phyloP scores from a whole-genome alignment of 352 stramenopile species.

The Pythium rhizo-oryzae region DNA sequence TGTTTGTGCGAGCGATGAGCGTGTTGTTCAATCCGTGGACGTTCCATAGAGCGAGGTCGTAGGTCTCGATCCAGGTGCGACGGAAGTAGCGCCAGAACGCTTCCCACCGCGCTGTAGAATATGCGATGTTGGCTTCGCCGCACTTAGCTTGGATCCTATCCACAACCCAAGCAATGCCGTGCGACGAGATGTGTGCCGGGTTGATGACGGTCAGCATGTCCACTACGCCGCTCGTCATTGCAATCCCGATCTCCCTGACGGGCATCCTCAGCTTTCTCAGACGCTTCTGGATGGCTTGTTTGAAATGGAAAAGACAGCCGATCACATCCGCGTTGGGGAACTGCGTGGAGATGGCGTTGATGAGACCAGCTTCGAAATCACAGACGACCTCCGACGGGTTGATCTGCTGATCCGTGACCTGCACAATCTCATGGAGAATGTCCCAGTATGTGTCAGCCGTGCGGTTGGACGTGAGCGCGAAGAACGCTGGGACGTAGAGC shows the following conservation, averaged over 20 bases:
- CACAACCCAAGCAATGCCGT: slow-evolving; percentile 7
- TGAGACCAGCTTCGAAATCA: slow-evolving; percentile 23
- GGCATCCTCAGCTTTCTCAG: slow-evolving; percentile 19
- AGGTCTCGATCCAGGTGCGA: slow-evolving; percentile 7
- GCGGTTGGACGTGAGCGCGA: slow-evolving; percentile 14
- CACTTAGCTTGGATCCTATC: neutral
- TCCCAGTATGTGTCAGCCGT: slow-evolving; percentile 29
- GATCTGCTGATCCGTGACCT: slow-evolving; percentile 12
- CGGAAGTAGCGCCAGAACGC: slow-evolving; percentile 18
- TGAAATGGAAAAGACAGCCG: slow-evolving; percentile 31
- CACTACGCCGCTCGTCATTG: slow-evolving; percentile 14
- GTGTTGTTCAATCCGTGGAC: slow-evolving; percentile 3
- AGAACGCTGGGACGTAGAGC: slow-evolving; percentile 26
- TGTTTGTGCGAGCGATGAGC: slow-evolving; percentile 12
- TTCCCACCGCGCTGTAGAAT: neutral
- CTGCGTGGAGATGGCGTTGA: slow-evolving; percentile 15
- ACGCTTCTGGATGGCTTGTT: slow-evolving; percentile 17
- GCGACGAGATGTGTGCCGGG: neutral
- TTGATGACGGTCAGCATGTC: slow-evolving; percentile 23
- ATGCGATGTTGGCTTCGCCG: neutral
- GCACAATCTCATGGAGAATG: slow-evolving; percentile 4
- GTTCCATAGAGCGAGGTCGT: slow-evolving; percentile 6
- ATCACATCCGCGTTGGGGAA: slow-evolving; percentile 18
- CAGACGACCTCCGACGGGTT: slow-evolving; percentile 13
- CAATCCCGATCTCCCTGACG: neutral